Percentiles rank a stretch among this genome's conserved stretches.
phyloP scores from a whole-genome alignment of 2,329 filamentous ascomycete species.

The Aspergillus oerlinghausenensis region DNA sequence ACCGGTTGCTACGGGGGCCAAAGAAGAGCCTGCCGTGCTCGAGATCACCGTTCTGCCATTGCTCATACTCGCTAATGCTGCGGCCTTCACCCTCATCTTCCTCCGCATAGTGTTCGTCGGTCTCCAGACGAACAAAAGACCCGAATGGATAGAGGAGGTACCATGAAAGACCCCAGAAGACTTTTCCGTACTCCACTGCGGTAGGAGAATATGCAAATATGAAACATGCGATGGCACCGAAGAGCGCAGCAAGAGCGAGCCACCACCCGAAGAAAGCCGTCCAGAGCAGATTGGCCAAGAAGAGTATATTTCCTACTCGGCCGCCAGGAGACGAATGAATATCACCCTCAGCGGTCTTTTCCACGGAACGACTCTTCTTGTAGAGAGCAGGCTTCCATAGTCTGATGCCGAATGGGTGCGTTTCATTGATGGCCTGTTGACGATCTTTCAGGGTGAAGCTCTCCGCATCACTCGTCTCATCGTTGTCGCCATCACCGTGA shows the following conservation, averaged over 20 bases:
- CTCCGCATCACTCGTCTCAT: slow-evolving; percentile 80
- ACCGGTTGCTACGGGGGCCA: slow-evolving; percentile 70
- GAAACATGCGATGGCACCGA: slow-evolving; percentile 74
- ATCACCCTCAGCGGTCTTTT: slow-evolving; percentile 92
- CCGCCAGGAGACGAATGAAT: slow-evolving; percentile 93
- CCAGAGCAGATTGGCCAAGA: slow-evolving; percentile 88
- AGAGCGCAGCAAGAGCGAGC: slow-evolving; percentile 71
- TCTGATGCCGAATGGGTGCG: slow-evolving; percentile 96
- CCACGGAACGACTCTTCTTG: slow-evolving; percentile 94
- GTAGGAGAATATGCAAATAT: slow-evolving; percentile 74
- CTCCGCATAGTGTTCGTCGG: slow-evolving; percentile 88
- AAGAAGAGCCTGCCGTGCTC: slow-evolving; percentile 96
- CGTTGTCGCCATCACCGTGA: slow-evolving; percentile 61
- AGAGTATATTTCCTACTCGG: slow-evolving; percentile 75
- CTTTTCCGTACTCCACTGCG: slow-evolving; percentile 76
- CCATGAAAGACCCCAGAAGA: slow-evolving; percentile 75
- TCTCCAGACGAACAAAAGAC: slow-evolving; percentile 87
- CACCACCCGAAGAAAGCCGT: slow-evolving; percentile 93
- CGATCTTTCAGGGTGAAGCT: slow-evolving; percentile 97
- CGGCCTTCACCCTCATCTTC: slow-evolving; percentile 94
- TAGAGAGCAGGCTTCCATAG: slow-evolving; percentile 98
- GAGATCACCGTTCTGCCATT: slow-evolving; percentile 96
- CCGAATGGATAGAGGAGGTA: slow-evolving; percentile 97
- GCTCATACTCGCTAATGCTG: slow-evolving; percentile 97
- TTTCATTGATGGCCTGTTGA: slow-evolving; percentile 97